Evolutionary conservation across 2,329 filamentous ascomycete species (phyloP).

Genomic region (Cordyceps cateniannulata): DNA sequence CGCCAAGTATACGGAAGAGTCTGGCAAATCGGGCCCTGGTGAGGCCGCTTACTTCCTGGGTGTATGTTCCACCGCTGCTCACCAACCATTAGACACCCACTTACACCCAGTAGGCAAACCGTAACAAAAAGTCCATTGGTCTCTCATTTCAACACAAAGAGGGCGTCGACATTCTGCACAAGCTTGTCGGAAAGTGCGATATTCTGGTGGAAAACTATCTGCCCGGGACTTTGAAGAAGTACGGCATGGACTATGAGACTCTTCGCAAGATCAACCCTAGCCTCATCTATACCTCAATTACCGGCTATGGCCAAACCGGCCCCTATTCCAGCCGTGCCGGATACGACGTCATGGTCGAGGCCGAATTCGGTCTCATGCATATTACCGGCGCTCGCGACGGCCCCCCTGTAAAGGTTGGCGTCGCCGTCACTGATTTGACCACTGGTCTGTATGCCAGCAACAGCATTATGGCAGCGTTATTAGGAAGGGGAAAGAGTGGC

Average conservation of each 20-base stretch:
- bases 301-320: constrained; percentile 92
- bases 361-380: constrained; percentile 97
- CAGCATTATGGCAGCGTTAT: constrained; percentile 85
- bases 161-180: constrained; percentile 81
- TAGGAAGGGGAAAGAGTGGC: constrained; percentile 67
- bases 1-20: constrained; percentile 63
- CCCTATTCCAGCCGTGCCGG: constrained; percentile 82
- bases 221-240: constrained; percentile 82
- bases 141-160: constrained; percentile 82
- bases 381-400: constrained; percentile 87
- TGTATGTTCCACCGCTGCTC: constrained; percentile 41
- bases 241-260: constrained; percentile 80
- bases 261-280: constrained; percentile 74
- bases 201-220: constrained; percentile 97
- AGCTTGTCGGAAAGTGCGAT: constrained; percentile 77
- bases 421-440: constrained; percentile 92
- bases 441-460: constrained; percentile 94
- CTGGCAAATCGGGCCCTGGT: constrained; percentile 60
- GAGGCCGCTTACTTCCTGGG: constrained; percentile 93
- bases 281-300: constrained; percentile 93
- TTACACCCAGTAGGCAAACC: constrained; percentile 62
- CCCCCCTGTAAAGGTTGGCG: constrained; percentile 91
- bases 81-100: constrained; percentile 3
- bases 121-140: constrained; percentile 92
- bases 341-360: constrained; percentile 99